Percentiles rank a stretch among this genome's conserved stretches.
Evolutionary conservation across 345 rosid genomes (phyloP).

Genomic region (Garcia nutans): DNA sequence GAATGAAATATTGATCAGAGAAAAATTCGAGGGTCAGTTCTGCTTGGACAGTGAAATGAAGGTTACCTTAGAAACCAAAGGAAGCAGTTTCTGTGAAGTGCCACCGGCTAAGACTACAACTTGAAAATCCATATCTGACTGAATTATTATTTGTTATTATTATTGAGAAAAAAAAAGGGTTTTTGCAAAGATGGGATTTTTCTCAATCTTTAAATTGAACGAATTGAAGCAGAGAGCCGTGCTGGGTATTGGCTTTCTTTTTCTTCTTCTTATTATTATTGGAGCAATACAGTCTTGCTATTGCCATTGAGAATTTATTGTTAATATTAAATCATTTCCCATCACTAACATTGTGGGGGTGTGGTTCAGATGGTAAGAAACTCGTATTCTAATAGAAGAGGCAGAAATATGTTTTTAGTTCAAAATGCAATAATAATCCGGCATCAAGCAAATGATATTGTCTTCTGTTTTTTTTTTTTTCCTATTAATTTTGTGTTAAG

Average conservation of each 20-base stretch:
- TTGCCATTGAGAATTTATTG: too few species aligned
- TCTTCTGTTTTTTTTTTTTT: too few species aligned
- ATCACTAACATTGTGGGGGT: too few species aligned
- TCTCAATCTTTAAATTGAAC: not conserved
- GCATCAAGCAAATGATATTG: too few species aligned
- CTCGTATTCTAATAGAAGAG: too few species aligned
- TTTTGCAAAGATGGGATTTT: not conserved
- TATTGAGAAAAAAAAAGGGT: not conserved
- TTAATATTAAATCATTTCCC: too few species aligned
- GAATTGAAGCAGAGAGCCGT: not conserved
- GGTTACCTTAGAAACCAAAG: constrained; percentile 79
- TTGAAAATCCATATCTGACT: constrained; percentile 71
- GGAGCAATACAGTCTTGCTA: too few species aligned
- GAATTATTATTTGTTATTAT: not conserved
- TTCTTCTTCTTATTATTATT: too few species aligned
- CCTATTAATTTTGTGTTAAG: not conserved
- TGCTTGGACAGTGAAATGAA: too few species aligned
- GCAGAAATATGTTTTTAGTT: too few species aligned
- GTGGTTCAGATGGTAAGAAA: too few species aligned
- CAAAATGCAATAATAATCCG: too few species aligned
- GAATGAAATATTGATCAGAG: not conserved
- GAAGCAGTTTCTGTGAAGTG: constrained; percentile 64
- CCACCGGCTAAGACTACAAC: constrained; percentile 93
- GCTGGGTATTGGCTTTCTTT: not conserved
- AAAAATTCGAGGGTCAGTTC: not conserved